These are phyloP conservation scores for Allomyces javanicus DNA, from an alignment of 192 early-diverging fungal genomes.

Conservation along the genomic window DNA sequence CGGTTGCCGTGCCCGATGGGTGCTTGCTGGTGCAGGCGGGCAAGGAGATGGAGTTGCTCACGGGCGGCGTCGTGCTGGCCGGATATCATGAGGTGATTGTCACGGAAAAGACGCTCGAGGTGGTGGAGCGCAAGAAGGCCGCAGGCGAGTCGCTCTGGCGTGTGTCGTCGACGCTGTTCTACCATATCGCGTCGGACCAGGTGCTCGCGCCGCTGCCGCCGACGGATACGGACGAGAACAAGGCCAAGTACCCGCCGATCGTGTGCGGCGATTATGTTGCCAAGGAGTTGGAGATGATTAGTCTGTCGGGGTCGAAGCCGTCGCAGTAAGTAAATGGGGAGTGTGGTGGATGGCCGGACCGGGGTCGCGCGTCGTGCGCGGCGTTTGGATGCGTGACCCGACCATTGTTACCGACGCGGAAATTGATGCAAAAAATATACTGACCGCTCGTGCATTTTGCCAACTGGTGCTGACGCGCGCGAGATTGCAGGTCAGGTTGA, in stretches of 20 bases:
- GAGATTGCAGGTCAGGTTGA: too few relatives aligned
- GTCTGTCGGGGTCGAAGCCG: constrained; percentile 17
- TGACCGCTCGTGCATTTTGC: too few relatives aligned
- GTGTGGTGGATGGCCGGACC: too few relatives aligned
- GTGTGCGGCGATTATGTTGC: constrained; percentile 41
- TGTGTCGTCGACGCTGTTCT: constrained; percentile 52
- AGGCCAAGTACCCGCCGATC: constrained; percentile 31
- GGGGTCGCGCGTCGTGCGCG: too few relatives aligned
- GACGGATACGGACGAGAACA: constrained; percentile 11
- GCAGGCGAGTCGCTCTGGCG: constrained; percentile 31
- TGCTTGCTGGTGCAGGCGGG: constrained; percentile 32
- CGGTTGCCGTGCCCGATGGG: constrained; percentile 42
- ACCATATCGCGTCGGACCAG: constrained; percentile 47
- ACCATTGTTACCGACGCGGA: too few relatives aligned
- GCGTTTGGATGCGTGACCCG: too few relatives aligned
- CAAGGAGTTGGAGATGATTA: constrained; percentile 38
- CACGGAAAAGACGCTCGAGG: constrained; percentile 26
- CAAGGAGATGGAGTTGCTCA: constrained; percentile 49
- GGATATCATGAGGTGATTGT: constrained; percentile 56
- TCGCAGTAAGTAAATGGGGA: too few relatives aligned
- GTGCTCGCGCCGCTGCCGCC: constrained; percentile 26
- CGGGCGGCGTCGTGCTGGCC: constrained; percentile 37
- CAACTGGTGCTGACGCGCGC: too few relatives aligned
- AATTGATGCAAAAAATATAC: too few relatives aligned
- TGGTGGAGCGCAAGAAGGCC: constrained; percentile 28